phyloP scores from a whole-genome alignment of 495 filamentous ascomycete species.

The Pseudomonodictys pantanalensis region DNA sequence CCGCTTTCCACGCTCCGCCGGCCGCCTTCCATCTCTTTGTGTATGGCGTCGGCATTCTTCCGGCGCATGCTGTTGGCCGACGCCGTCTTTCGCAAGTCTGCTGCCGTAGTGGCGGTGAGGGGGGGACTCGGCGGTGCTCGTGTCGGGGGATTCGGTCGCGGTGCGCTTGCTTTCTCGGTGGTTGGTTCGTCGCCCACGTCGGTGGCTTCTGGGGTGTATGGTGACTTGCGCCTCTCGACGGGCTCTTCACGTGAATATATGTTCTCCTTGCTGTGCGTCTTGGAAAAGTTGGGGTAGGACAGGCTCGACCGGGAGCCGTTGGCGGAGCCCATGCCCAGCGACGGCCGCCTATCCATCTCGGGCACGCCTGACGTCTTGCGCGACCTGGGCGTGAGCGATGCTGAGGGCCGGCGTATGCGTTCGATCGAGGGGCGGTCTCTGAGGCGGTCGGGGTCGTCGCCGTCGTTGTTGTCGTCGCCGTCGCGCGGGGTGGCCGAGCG shows the following conservation, averaged over 20 bases:
- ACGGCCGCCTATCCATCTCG: slow-evolving; percentile 42
- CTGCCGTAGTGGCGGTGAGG: slow-evolving; percentile 57
- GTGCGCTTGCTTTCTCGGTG: slow-evolving; percentile 34
- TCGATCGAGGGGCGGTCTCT: slow-evolving; percentile 25
- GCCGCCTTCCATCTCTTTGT: slow-evolving; percentile 44
- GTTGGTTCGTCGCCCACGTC: slow-evolving; percentile 58
- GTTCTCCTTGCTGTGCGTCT: slow-evolving; percentile 82
- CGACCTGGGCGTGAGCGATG: slow-evolving; percentile 14
- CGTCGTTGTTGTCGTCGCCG: slow-evolving; percentile 14
- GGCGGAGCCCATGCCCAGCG: slow-evolving; percentile 29
- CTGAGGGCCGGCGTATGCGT: slow-evolving; percentile 16
- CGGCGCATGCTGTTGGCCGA: slow-evolving; percentile 45
- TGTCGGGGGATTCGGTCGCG: background rate
- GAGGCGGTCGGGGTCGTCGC: slow-evolving; percentile 14
- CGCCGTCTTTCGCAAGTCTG: slow-evolving; percentile 48
- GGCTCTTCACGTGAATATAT: slow-evolving; percentile 62
- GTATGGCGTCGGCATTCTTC: slow-evolving; percentile 38
- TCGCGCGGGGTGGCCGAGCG: slow-evolving; percentile 1
- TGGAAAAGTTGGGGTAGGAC: slow-evolving; percentile 84
- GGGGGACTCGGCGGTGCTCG: slow-evolving; percentile 60
- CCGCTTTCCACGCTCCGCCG: slow-evolving; percentile 41
- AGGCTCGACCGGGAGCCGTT: slow-evolving; percentile 54
- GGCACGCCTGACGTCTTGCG: slow-evolving; percentile 38
- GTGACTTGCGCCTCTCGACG: slow-evolving; percentile 47
- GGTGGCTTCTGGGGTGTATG: slow-evolving; percentile 75